These are phyloP conservation scores for Linum trigynum DNA, from an alignment of 345 rosid species.

Conservation along the genomic window DNA sequence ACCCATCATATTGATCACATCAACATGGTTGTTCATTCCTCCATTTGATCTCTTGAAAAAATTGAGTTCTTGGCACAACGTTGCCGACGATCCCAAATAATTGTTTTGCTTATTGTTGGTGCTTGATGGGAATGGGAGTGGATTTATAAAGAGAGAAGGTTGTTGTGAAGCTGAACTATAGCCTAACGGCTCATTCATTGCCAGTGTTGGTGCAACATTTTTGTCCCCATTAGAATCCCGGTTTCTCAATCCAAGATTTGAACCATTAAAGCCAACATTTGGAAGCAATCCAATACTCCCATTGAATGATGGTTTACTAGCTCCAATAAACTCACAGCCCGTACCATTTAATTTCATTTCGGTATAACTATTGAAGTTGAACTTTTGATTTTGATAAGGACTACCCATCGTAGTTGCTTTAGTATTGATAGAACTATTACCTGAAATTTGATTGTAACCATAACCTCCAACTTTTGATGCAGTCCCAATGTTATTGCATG, in stretches of 20 bases:
- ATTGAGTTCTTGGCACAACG: neutral
- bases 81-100: neutral
- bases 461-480: neutral
- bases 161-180: neutral
- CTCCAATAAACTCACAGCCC: conserved; percentile 5
- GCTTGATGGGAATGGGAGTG: neutral
- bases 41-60: neutral
- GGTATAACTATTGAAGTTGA: conserved; percentile 6
- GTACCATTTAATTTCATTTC: conserved; percentile 9
- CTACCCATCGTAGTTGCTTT: conserved; percentile 1
- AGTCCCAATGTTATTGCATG: neutral
- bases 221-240: neutral
- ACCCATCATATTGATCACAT: neutral
- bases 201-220: neutral
- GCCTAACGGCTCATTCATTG: neutral
- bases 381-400: neutral
- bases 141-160: neutral
- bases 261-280: neutral
- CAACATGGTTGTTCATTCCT: neutral
- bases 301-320: conserved; percentile 2
- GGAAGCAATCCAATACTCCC: neutral
- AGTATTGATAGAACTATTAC: neutral
- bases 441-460: neutral
- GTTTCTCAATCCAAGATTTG: neutral
- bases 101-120: neutral